Evolutionary conservation across 352 stramenopile species (phyloP).

Genomic region (Phytophthora macrochlamydospora): DNA sequence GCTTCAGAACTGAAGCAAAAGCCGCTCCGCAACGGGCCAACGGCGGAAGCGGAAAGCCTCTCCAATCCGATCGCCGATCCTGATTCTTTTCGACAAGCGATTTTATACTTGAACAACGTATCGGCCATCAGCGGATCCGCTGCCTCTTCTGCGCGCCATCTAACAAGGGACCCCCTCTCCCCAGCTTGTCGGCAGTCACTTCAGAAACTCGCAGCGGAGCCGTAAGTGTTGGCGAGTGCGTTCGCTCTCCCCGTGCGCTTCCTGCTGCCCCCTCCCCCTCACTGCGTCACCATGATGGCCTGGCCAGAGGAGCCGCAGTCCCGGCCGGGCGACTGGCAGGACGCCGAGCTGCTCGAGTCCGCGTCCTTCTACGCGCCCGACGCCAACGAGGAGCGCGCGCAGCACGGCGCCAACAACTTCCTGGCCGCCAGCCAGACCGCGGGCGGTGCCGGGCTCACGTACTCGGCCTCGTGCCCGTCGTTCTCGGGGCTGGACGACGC

Average conservation of each 20-base stretch:
- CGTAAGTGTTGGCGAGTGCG: not conserved
- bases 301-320: constrained; percentile 38
- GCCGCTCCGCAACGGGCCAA: not conserved
- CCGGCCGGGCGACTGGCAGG: constrained; percentile 25
- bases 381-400: constrained; percentile 28
- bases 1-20: not conserved
- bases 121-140: too few species aligned
- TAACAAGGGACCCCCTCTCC: constrained; percentile 3
- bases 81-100: not conserved
- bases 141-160: too few species aligned
- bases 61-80: not conserved
- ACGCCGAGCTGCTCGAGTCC: constrained; percentile 30
- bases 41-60: not conserved
- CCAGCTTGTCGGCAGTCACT: constrained; percentile 16
- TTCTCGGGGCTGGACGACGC: constrained; percentile 69
- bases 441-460: constrained; percentile 41
- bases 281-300: constrained; percentile 31
- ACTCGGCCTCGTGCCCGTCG: constrained; percentile 76
- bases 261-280: too few species aligned
- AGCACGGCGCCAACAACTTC: constrained; percentile 37
- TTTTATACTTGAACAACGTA: constrained; percentile 1
- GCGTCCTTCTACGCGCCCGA: constrained; percentile 23
- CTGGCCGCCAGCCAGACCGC: constrained; percentile 14
- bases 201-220: constrained; percentile 29
- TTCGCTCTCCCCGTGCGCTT: not conserved